Conservation (phyloP, 192 early-diverging fungal species). For the Coemansia sp. region DNA sequence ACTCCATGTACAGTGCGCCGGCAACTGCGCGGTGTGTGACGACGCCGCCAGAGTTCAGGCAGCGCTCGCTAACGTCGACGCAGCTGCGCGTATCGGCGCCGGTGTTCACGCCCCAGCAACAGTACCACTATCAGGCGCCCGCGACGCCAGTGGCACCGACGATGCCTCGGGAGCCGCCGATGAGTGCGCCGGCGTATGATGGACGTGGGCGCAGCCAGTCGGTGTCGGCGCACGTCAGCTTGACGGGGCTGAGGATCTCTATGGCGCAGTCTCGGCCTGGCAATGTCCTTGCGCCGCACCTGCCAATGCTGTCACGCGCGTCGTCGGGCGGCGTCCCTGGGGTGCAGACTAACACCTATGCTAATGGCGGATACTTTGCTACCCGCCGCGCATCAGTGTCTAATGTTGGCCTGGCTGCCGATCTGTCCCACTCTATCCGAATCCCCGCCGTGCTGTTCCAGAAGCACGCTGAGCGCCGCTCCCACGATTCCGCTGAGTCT, state of each 20-base stretch:
- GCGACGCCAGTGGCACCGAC: slow-evolving; percentile 1
- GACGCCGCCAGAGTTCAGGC: slow-evolving; percentile 24
- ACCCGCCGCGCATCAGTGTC: slow-evolving; percentile 49
- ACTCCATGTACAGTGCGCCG: slow-evolving; percentile 1
- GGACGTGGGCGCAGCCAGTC: slow-evolving; percentile 42
- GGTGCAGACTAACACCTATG: slow-evolving; percentile 24
- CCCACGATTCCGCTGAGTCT: neutral
- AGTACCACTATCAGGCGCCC: slow-evolving; percentile 9
- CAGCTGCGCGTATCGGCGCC: slow-evolving; percentile 22
- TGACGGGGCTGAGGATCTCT: slow-evolving; percentile 37
- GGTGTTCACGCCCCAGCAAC: slow-evolving; percentile 24
- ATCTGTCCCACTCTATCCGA: slow-evolving; percentile 50
- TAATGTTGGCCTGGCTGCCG: slow-evolving; percentile 44
- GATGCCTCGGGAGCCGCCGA: slow-evolving; percentile 11
- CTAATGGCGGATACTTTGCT: slow-evolving; percentile 50
- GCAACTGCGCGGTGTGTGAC: slow-evolving; percentile 8
- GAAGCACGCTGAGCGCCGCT: slow-evolving; percentile 18
- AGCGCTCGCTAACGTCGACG: slow-evolving; percentile 35
- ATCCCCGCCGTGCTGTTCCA: slow-evolving; percentile 54
- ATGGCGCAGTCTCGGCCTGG: slow-evolving; percentile 40
- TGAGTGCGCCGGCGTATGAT: slow-evolving; percentile 11
- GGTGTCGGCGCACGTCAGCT: slow-evolving; percentile 26
- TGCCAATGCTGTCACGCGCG: slow-evolving; percentile 19
- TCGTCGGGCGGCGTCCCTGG: neutral
- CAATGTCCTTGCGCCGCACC: slow-evolving; percentile 39